Percentiles rank a stretch among this genome's conserved stretches.
These are phyloP conservation scores for Plasmodium chabaudi DNA, from an alignment of 169 alveolate genomes.

Conservation along the genomic window DNA sequence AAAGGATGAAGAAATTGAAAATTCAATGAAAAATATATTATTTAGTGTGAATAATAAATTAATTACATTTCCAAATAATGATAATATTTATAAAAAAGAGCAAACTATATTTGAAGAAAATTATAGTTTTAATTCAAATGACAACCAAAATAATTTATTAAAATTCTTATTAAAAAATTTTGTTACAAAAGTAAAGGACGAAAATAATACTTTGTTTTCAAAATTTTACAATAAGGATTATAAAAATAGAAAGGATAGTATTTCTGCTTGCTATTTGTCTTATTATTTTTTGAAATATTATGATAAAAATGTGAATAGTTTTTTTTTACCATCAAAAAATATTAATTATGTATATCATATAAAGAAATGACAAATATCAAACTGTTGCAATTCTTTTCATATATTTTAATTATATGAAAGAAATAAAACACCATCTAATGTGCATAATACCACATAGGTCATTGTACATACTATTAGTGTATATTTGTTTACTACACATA, in stretches of 20 bases:
- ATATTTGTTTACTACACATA: not conserved
- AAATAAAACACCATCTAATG: no score
- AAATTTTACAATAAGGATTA: constrained; percentile 58
- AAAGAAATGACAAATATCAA: constrained; percentile 6
- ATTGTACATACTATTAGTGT: not conserved
- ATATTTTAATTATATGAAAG: not conserved
- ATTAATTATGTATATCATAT: constrained; percentile 52
- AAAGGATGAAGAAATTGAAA: constrained; percentile 14
- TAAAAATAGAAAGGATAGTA: constrained; percentile 46
- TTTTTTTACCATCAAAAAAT: constrained; percentile 53
- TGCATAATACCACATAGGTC: not conserved
- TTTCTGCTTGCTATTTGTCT: constrained; percentile 44
- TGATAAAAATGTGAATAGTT: constrained; percentile 7
- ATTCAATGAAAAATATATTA: constrained; percentile 2
- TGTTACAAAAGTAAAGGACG: constrained; percentile 67
- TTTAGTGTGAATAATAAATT: constrained; percentile 49
- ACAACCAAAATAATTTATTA: constrained; percentile 6
- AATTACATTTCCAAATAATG: constrained; percentile 31
- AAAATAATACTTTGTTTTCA: constrained; percentile 64
- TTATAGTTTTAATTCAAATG: constrained; percentile 14
- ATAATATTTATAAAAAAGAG: constrained; percentile 29
- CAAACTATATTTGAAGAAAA: constrained; percentile 25
- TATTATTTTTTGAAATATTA: constrained; percentile 56
- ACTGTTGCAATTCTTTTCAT: not conserved
- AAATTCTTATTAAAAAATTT: constrained; percentile 57